Conservation (phyloP, 768 basidiomycete genomes). For the Pisolithus marmoratus region DNA sequence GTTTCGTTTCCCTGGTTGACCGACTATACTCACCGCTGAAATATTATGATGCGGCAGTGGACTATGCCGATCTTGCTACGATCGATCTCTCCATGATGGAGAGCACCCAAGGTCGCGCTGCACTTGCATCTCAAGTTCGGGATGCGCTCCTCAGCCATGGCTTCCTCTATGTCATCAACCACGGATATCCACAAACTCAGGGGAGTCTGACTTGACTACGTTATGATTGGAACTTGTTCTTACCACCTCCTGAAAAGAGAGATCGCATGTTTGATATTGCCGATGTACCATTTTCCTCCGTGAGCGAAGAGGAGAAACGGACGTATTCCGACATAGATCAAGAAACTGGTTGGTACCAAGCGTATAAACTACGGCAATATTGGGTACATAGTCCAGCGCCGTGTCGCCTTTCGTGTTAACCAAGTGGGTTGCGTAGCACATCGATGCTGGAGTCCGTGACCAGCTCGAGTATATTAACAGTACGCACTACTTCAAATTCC, state of each 20-base stretch:
- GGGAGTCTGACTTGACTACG: slow-evolving; percentile 8
- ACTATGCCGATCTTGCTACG: slow-evolving; percentile 46
- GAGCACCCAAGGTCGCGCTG: slow-evolving; percentile 32
- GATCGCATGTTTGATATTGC: slow-evolving; percentile 46
- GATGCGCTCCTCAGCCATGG: slow-evolving; percentile 42
- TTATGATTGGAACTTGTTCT: neutral
- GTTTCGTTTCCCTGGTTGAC: slow-evolving; percentile 8
- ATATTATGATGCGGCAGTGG: slow-evolving; percentile 34
- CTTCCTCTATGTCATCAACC: slow-evolving; percentile 37
- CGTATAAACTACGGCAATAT: slow-evolving; percentile 47
- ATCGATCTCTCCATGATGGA: slow-evolving; percentile 43
- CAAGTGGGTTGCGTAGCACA: slow-evolving; percentile 39
- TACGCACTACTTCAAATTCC: slow-evolving; percentile 21
- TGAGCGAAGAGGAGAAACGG: slow-evolving; percentile 38
- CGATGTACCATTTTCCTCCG: slow-evolving; percentile 38
- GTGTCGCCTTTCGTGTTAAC: neutral
- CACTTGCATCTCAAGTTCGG: slow-evolving; percentile 35
- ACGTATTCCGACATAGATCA: slow-evolving; percentile 31
- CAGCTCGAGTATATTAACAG: slow-evolving; percentile 62
- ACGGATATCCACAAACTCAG: slow-evolving; percentile 35
- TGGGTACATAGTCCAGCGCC: slow-evolving; percentile 29
- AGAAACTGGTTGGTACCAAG: slow-evolving; percentile 44
- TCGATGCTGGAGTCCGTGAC: slow-evolving; percentile 57
- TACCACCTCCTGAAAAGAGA: slow-evolving; percentile 30
- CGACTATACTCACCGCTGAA: neutral